Evolutionary conservation across 306 rosid species (phyloP), one percentile per base, ranked within the genome.

Genomic region (Prunus mira): DNA sequence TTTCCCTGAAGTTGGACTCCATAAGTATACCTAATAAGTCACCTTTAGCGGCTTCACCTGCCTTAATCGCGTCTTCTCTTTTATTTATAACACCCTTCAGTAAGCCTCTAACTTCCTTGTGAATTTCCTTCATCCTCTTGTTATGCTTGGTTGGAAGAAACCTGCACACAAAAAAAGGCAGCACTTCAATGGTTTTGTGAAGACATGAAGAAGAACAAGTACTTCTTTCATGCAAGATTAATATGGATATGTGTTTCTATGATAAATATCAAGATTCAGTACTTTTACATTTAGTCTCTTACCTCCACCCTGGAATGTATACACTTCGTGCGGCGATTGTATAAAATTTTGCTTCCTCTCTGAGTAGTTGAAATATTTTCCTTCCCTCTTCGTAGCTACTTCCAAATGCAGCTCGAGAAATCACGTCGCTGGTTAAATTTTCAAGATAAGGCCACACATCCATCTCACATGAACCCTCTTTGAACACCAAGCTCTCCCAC

Each of bases 371-470:
- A 79, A 88, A 88, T 82, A 88, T 86, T 78, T 70, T 78, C 46
- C 4, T 80, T 73, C 92, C 90, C 75, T 88, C 88, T 72, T 83
- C 82, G 27, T 77, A 86, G 66, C 80, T 88, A 50, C 87, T 83
- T 66, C 89, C 88, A 74, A 85, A 85, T 56, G 89, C 74, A 20
- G 88, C 41, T 11, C 85, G 76, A 43, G 89, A 80, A 45, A 88
- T 85, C 52, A 76, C 86, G 58, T 82, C 71, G 0, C 8, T 54
- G 0, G 58, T 38, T 9, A 73, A 5, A 10, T 6, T 65, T 27
- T 72, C 55, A 5, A 83, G 52, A 58, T 12, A 41, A 76, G 84
- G 73, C 81, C 78, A 83, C 1, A 60, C 76, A 6, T 83, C 76
- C 11, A 79, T 0, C 67, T 80, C 87, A 12, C 65, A 60, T 1